These are phyloP conservation scores for Cladorrhinum samala DNA, from an alignment of 495 filamentous ascomycete genomes.

Conservation along the genomic window DNA sequence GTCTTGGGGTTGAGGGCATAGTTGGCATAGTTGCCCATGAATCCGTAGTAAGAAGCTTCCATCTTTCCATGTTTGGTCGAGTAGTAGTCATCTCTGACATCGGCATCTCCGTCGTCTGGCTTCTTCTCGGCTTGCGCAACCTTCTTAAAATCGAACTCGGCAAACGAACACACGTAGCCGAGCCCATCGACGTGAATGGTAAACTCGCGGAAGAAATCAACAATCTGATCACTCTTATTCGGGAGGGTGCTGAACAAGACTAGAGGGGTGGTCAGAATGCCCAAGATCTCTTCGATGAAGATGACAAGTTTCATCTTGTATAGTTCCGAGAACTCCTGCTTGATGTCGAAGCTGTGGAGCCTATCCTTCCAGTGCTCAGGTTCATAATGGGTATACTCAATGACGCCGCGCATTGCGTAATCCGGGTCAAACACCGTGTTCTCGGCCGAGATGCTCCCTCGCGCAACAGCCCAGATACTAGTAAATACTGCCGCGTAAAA, in stretches of 20 bases:
- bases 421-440: conserved; percentile 89
- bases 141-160: conserved; percentile 96
- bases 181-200: conserved; percentile 95
- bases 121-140: conserved; percentile 51
- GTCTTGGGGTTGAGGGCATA: conserved; percentile 64
- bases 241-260: conserved; percentile 83
- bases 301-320: conserved; percentile 87
- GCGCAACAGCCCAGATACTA: conserved; percentile 68
- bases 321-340: conserved; percentile 74
- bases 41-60: conserved; percentile 88
- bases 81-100: conserved; percentile 85
- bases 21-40: conserved; percentile 83
- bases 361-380: conserved; percentile 82
- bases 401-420: conserved; percentile 77
- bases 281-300: conserved; percentile 86
- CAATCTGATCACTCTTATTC: conserved; percentile 82
- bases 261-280: conserved; percentile 86
- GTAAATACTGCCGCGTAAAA: conserved; percentile 74
- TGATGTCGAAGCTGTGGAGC: conserved; percentile 79
- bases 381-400: conserved; percentile 84
- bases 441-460: conserved; percentile 76
- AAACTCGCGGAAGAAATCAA: conserved; percentile 97
- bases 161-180: conserved; percentile 93
- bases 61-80: conserved; percentile 95
- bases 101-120: conserved; percentile 34